phyloP scores from a whole-genome alignment of 768 basidiomycete genomes.

The Obba rivulosa region DNA sequence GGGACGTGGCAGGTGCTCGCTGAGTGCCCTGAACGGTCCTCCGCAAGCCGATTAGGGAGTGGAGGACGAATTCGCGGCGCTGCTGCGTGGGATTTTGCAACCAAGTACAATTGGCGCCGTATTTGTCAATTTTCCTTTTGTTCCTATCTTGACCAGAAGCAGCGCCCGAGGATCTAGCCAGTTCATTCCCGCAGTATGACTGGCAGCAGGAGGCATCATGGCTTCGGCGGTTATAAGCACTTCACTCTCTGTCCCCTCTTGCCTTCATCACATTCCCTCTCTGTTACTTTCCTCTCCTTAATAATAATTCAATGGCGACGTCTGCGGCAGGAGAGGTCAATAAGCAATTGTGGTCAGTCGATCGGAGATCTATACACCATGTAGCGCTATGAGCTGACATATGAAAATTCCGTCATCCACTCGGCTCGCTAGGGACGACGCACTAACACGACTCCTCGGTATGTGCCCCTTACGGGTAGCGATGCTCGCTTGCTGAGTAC shows the following conservation, averaged over 20 bases:
- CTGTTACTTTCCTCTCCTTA: constrained; percentile 7
- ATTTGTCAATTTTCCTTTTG: constrained; percentile 11
- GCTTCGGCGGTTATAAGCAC: constrained; percentile 26
- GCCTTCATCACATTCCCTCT: constrained; percentile 13
- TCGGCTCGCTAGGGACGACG: constrained; percentile 47
- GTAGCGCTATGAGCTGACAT: neutral
- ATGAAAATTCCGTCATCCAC: neutral
- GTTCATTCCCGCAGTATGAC: constrained; percentile 17
- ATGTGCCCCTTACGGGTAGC: constrained; percentile 7
- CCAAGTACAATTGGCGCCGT: constrained; percentile 11
- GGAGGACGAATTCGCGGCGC: constrained; percentile 12
- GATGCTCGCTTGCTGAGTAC: neutral
- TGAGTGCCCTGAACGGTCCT: no score
- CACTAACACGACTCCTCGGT: constrained; percentile 59
- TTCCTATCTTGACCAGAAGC: constrained; percentile 16
- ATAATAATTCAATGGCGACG: constrained; percentile 14
- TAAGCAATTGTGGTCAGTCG: constrained; percentile 60
- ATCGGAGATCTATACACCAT: neutral
- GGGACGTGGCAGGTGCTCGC: neutral
- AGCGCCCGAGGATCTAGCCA: constrained; percentile 20
- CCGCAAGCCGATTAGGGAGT: no score
- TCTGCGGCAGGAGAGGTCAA: constrained; percentile 49
- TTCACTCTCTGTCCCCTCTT: constrained; percentile 17
- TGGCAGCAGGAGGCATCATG: constrained; percentile 24
- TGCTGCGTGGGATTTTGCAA: constrained; percentile 15